A percentile compares a stretch with the other conserved stretches of the same genome.
Evolutionary conservation across 176 grass and related monocot species (phyloP).

Genomic region (Avena sativa): DNA sequence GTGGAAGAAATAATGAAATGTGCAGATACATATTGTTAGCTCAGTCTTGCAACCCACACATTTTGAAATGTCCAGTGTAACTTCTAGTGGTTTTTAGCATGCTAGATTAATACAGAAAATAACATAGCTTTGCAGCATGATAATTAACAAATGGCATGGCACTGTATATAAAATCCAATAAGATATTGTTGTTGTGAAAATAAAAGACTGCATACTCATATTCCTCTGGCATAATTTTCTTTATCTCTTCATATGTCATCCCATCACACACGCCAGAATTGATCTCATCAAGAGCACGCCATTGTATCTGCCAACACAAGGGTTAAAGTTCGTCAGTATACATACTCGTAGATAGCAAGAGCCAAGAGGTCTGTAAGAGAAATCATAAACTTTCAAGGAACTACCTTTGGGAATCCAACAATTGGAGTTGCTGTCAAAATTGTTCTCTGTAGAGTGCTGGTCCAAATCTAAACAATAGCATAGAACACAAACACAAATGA

Average conservation of each 20-base stretch:
- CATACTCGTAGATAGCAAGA: slow-evolving; percentile 25
- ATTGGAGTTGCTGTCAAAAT: slow-evolving; percentile 92
- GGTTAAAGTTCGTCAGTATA: slow-evolving; percentile 8
- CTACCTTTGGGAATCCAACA: slow-evolving; percentile 97
- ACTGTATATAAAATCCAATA: background rate
- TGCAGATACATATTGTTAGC: background rate
- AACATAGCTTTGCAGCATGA: background rate
- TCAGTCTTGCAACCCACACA: background rate
- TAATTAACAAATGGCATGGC: background rate
- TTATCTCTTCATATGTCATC: slow-evolving; percentile 99
- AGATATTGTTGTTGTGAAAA: slow-evolving; percentile 32
- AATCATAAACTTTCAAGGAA: slow-evolving; percentile 18
- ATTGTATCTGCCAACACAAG: slow-evolving; percentile 83
- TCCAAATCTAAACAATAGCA: slow-evolving; percentile 81
- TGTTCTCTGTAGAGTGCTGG: slow-evolving; percentile 98
- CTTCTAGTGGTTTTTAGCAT: background rate
- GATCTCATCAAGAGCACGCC: slow-evolving; percentile 99
- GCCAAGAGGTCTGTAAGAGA: slow-evolving; percentile 33
- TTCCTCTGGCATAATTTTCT: slow-evolving; percentile 96
- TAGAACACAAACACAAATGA: slow-evolving; percentile 16
- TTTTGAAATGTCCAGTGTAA: background rate
- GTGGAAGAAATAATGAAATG: background rate
- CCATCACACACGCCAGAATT: slow-evolving; percentile 97
- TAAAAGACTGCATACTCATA: slow-evolving; percentile 73
- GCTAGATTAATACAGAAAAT: background rate